phyloP scores from a whole-genome alignment of 2,329 filamentous ascomycete species.

The Leptographium galeiforme region DNA sequence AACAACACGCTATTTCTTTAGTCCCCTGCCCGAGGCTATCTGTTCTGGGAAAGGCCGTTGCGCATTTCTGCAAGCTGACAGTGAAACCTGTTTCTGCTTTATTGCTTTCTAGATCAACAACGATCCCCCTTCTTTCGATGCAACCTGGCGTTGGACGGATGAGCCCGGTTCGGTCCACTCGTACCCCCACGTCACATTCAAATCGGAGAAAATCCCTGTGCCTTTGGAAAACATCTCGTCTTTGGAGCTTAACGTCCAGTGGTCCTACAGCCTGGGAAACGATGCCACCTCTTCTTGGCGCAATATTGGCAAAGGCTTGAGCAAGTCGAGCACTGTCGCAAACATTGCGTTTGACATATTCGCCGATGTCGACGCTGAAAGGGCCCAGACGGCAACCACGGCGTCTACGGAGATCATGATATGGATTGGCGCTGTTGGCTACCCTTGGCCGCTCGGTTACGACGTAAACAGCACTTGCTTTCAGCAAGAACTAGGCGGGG shows the following conservation, averaged over 20 bases:
- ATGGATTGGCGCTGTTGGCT: slow-evolving; percentile 1
- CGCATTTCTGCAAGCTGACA: not conserved
- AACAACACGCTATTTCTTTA: not conserved
- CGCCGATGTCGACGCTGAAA: not conserved
- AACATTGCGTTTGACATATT: slow-evolving; percentile 6
- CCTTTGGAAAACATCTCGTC: not conserved
- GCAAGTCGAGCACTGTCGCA: not conserved
- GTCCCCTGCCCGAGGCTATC: not conserved
- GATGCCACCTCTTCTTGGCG: not conserved
- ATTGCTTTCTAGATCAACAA: slow-evolving; percentile 1
- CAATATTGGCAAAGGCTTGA: not conserved
- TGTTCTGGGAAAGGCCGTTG: not conserved
- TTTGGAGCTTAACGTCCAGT: not conserved
- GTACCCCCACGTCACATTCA: slow-evolving; percentile 1
- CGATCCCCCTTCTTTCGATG: not conserved
- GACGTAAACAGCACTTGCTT: not conserved
- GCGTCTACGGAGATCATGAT: slow-evolving; percentile 4
- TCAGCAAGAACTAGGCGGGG: not conserved
- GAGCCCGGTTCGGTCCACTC: not conserved
- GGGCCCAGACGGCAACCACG: not conserved
- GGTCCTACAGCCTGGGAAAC: not conserved
- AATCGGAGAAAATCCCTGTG: not conserved
- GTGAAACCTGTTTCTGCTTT: not conserved
- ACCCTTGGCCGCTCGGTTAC: not conserved
- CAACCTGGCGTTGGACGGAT: slow-evolving; percentile 1